These are phyloP conservation scores for Mycena amicta DNA, from an alignment of 768 basidiomycete species.

Conservation along the genomic window DNA sequence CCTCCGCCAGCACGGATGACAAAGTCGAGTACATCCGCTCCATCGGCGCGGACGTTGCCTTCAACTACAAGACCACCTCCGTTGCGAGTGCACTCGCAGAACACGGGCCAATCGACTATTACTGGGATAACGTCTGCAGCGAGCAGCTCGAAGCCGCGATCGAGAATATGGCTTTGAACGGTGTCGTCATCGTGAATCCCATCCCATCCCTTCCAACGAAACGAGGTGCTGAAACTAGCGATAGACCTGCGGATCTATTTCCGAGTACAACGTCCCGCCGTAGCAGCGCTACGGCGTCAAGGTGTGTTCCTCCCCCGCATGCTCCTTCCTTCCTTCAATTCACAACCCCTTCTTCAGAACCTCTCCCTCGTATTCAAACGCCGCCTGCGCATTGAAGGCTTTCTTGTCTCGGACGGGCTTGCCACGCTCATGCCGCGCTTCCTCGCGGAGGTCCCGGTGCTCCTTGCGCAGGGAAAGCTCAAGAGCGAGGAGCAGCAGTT, in stretches of 20 bases:
- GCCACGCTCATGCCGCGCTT: slow-evolving; percentile 31
- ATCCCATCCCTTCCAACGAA: neutral
- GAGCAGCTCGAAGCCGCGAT: slow-evolving; percentile 39
- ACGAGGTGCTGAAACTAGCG: neutral
- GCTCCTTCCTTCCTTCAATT: neutral
- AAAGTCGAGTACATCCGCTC: slow-evolving; percentile 58
- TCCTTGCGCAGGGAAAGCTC: slow-evolving; percentile 29
- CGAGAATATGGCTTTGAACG: slow-evolving; percentile 38
- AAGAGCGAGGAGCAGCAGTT: slow-evolving; percentile 37
- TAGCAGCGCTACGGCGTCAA: slow-evolving; percentile 22
- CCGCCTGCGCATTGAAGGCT: slow-evolving; percentile 32
- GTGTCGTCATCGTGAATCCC: slow-evolving; percentile 43
- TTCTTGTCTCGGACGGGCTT: slow-evolving; percentile 28
- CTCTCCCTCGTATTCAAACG: too few relatives aligned
- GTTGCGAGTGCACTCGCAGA: slow-evolving; percentile 47
- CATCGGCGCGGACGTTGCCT: slow-evolving; percentile 59
- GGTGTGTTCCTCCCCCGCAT: slow-evolving; percentile 4
- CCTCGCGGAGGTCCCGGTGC: slow-evolving; percentile 29
- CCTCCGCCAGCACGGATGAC: slow-evolving; percentile 60
- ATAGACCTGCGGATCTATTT: slow-evolving; percentile 23
- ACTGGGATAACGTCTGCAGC: slow-evolving; percentile 51
- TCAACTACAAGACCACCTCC: slow-evolving; percentile 62
- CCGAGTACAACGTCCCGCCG: slow-evolving; percentile 19
- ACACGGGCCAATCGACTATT: slow-evolving; percentile 48
- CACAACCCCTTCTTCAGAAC: slow-evolving; percentile 24